Base-by-base conservation (phyloP, 768 basidiomycete genomes). In the Russula griseocarnosa region DNA sequence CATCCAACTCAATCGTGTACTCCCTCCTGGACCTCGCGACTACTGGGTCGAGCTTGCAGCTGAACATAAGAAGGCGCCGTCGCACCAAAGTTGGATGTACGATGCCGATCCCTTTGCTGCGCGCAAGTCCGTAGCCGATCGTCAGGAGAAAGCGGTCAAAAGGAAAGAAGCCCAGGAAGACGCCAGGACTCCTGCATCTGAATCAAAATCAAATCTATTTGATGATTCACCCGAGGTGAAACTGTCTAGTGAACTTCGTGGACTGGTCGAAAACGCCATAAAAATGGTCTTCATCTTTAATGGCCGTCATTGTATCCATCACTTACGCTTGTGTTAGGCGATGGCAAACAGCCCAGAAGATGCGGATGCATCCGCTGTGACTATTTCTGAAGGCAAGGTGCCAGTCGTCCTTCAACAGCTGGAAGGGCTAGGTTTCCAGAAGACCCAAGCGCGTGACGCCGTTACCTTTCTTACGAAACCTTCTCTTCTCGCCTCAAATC, bases 1-100 rank as follows among this genome's bases (percentile, higher is more conserved):
- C 51, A 81, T 90, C 3, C 86, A 86, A 70, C 79, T 92, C 18
- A 84, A 91, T 70, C 81, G 79, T 61, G 82, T 88, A 55, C 81
- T 97, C 16, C 95, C 95, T 18, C 85, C 90, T 2, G 86, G 87
- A 9, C 90, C 93, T 40, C 81, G 90, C 51, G 89, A 93, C 22
- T 97, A 95, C 73, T 97, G 94, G 94, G 82, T 83, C 57, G 79
- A 85, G 68, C 76, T 97, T 1, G 84, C 84, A 9, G 74, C 74
- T 3, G 87, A 92, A 70, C 91, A 92, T 68, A 87, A 86, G 67
- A 73, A 73, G 20, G 79, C 81, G 3, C 85, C 86, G 1, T 80
- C 84, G 3, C 89, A 93, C 72, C 81, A 84, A 71, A 82, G 81
- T 56, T 95, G 93, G 93, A 88, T 92, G 83, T 96, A 90, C 69